Evolutionary conservation across 2,329 filamentous ascomycete genomes (phyloP), one percentile per base, ranked within the genome.

Genomic region (Penicillium sp.): DNA sequence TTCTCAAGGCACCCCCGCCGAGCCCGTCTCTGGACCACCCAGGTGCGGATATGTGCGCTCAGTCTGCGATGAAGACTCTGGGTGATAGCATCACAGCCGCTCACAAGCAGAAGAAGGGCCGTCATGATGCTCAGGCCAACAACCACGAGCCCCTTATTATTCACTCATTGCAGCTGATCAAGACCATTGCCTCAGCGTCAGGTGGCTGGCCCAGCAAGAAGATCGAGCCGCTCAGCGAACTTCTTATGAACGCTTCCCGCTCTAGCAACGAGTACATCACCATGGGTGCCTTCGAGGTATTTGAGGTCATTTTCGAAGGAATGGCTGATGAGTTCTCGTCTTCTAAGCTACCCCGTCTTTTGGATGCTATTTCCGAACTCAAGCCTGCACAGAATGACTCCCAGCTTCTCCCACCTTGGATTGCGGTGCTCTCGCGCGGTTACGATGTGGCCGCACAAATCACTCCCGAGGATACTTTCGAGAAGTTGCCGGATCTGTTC

Each of bases 181-280:
- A 96, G 80, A 89, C 90, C 0, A 85, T 99, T 57, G 91, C 94
- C 0, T 82, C 84, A 3, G 91, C 90, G 5, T 93, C 91, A 56
- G 90, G 91, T 38, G 94, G 94, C 48, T 99, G 94, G 94, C 94
- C 94, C 0, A 96, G 89, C 78, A 91, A 89, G 78, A 96, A 96
- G 77, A 96, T 97, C 52, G 94, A 99, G 75, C 81, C 88, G 2
- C 79, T 99, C 33, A 97, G 92, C 73, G 92, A 97, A 73, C 78
- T 96, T 51, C 78, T 99, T 55, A 84, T 99, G 63, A 86, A 87
- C 63, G 96, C 97, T 59, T 93, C 93, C 30, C 88, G 88, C 69
- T 92, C 89, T 9, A 94, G 86, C 73, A 97, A 95, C 72, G 92
- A 97, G 71, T 96, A 93, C 73, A 87, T 99, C 80, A 96, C 92